These are phyloP conservation scores for Davidsoniella eucalypti DNA, from an alignment of 2,329 filamentous ascomycete species.

Conservation along the genomic window DNA sequence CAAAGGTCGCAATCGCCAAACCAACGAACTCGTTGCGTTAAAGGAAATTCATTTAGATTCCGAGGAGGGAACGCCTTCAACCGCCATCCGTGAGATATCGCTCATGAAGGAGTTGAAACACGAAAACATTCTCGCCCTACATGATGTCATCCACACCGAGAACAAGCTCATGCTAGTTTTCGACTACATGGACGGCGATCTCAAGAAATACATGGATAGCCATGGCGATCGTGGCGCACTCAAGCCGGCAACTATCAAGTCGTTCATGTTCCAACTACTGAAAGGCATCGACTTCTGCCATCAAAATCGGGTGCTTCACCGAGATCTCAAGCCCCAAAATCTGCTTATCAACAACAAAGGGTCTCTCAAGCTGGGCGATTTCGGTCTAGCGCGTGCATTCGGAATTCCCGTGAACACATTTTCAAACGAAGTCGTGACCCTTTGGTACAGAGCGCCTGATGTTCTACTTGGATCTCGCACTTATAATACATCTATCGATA, in stretches of 20 bases:
- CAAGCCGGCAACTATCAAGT: slow-evolving; percentile 84
- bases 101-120: slow-evolving; percentile 99
- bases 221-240: slow-evolving; percentile 78
- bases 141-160: slow-evolving; percentile 98
- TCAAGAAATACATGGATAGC: slow-evolving; percentile 98
- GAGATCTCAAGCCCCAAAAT: slow-evolving; percentile 92
- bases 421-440: slow-evolving; percentile 90
- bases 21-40: slow-evolving; percentile 85
- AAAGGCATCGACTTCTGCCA: slow-evolving; percentile 96
- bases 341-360: slow-evolving; percentile 87
- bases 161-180: slow-evolving; percentile 99
- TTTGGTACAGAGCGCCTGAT: slow-evolving; percentile 95
- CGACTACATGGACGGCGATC: slow-evolving; percentile 94
- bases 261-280: slow-evolving; percentile 96
- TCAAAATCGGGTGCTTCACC: slow-evolving; percentile 88
- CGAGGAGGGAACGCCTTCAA: slow-evolving; percentile 93
- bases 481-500: slow-evolving; percentile 99
- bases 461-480: slow-evolving; percentile 86
- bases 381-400: slow-evolving; percentile 84
- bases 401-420: slow-evolving; percentile 97
- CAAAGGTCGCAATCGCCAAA: slow-evolving; percentile 94
- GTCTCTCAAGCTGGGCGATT: slow-evolving; percentile 82
- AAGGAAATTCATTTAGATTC: slow-evolving; percentile 99
- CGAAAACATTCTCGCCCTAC: slow-evolving; percentile 90
- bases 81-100: slow-evolving; percentile 94